These are phyloP conservation scores for Trichosporon sp. DNA, from an alignment of 1,284 basidiomycete species.

Conservation along the genomic window DNA sequence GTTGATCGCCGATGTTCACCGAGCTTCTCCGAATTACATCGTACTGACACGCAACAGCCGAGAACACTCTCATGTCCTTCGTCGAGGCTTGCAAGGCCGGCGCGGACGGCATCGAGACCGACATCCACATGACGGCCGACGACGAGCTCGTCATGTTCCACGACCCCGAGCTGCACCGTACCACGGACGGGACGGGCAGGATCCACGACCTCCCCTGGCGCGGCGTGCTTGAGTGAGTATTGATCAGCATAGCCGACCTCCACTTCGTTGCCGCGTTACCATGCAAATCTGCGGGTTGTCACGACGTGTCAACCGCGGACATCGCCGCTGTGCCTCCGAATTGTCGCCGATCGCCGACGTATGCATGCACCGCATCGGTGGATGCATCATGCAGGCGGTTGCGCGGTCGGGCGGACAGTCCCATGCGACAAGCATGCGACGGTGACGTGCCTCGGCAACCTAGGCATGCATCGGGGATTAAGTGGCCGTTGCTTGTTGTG, in stretches of 20 bases:
- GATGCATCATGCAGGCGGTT: too few relatives aligned
- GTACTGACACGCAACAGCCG: conserved; percentile 49
- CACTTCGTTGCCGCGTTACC: too few relatives aligned
- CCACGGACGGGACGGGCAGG: conserved; percentile 54
- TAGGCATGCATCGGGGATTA: neutral
- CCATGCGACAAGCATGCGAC: neutral
- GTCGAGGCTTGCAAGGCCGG: conserved; percentile 87
- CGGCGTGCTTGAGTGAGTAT: conserved; percentile 44
- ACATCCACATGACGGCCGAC: conserved; percentile 92
- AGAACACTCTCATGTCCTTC: conserved; percentile 89
- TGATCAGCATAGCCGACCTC: neutral
- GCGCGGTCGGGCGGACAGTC: neutral
- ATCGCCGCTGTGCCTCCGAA: neutral
- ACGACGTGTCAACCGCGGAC: too few relatives aligned
- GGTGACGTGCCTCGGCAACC: neutral
- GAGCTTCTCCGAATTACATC: neutral
- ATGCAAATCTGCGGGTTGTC: too few relatives aligned
- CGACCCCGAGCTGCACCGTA: conserved; percentile 63
- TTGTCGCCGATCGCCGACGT: neutral
- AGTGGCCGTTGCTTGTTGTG: too few relatives aligned
- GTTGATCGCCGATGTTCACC: neutral
- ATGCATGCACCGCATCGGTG: neutral
- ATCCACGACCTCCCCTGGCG: conserved; percentile 52
- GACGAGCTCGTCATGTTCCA: conserved; percentile 92
- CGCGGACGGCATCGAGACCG: conserved; percentile 91